phyloP scores from a whole-genome alignment of 768 basidiomycete genomes.

The Chiua virens region DNA sequence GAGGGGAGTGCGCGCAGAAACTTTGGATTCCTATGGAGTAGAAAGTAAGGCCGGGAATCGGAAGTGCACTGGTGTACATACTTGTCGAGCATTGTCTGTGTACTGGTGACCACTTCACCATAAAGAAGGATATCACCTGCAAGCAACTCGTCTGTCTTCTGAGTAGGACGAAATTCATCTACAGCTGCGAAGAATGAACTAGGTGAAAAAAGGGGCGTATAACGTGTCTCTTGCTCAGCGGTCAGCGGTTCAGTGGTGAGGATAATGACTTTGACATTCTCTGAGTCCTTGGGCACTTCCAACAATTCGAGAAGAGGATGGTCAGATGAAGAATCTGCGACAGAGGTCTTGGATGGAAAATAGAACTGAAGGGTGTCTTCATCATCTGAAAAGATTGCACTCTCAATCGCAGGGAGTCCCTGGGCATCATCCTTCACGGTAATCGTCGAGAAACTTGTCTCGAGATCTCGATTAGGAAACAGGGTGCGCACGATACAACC shows the following conservation, averaged over 20 bases:
- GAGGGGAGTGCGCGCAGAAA: conserved; percentile 68
- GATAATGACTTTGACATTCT: conserved; percentile 55
- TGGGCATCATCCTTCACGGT: conserved; percentile 41
- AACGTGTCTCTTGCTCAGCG: conserved; percentile 33
- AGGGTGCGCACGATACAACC: conserved; percentile 13
- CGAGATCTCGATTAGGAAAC: conserved; percentile 19
- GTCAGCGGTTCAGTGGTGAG: conserved; percentile 51
- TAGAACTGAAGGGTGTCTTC: conserved; percentile 74
- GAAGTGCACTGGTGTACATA: conserved; percentile 36
- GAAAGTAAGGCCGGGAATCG: background rate
- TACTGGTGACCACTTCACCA: conserved; percentile 88
- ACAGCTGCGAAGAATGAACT: conserved; percentile 58
- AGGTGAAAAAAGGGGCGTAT: conserved; percentile 75
- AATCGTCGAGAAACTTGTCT: conserved; percentile 51
- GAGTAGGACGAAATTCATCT: conserved; percentile 19
- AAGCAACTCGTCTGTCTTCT: conserved; percentile 41
- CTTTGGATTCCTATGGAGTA: conserved; percentile 61
- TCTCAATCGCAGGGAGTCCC: conserved; percentile 21
- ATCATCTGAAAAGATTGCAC: conserved; percentile 52
- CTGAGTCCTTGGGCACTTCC: conserved; percentile 27
- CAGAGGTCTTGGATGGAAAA: conserved; percentile 30
- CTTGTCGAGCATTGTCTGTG: conserved; percentile 94
- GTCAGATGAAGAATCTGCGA: conserved; percentile 20
- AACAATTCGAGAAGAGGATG: conserved; percentile 20
- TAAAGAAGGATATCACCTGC: conserved; percentile 82